phyloP scores from a whole-genome alignment of 306 rosid species.

The Cucumis hystrix region DNA sequence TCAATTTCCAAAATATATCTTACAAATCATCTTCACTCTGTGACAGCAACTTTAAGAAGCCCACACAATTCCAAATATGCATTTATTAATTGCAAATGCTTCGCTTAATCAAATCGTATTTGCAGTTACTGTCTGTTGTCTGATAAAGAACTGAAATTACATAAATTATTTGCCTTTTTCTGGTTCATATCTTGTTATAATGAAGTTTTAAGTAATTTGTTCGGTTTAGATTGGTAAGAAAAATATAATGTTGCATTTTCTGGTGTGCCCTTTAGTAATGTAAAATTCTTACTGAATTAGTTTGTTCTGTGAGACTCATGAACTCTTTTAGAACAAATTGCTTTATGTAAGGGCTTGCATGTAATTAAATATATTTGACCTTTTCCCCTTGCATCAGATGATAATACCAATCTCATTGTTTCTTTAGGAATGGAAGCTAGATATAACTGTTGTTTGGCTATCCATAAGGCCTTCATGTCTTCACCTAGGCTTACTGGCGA shows the following conservation, averaged over 20 bases:
- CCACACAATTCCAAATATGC: not conserved
- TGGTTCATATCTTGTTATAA: not conserved
- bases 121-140: not conserved
- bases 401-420: not conserved
- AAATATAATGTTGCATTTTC: not conserved
- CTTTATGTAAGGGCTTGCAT: not conserved
- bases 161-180: not conserved
- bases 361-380: not conserved
- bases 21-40: not conserved
- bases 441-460: slow-evolving; percentile 63
- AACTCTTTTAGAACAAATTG: not conserved
- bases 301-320: not conserved
- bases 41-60: not conserved
- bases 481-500: slow-evolving; percentile 43
- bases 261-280: not conserved
- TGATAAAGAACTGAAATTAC: not conserved
- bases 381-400: not conserved
- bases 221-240: not conserved
- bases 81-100: not conserved
- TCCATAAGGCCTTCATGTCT: slow-evolving; percentile 34
- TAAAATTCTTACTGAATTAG: not conserved
- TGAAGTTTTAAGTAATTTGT: not conserved
- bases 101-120: not conserved
- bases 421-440: slow-evolving; percentile 79
- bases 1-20: not conserved